Evolutionary conservation across 2,329 filamentous ascomycete species (phyloP), one percentile per base, ranked within the genome.

Genomic region (Fusarium sp.): DNA sequence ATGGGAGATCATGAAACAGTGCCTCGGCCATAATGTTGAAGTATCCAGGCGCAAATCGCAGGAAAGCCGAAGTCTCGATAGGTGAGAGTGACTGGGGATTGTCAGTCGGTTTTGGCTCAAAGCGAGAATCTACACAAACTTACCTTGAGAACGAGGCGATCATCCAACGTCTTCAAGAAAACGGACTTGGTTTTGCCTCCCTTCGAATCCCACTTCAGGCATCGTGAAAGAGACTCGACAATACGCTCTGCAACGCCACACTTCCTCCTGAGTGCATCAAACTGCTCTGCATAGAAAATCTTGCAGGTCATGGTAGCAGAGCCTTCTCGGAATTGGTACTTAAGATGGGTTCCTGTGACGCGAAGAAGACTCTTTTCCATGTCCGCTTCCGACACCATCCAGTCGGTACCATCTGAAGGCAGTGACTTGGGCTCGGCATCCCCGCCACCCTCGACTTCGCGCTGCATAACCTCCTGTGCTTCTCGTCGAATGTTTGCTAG

Each of bases 111-210:
- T n/a, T 14, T 6, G 4, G 10, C 7, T 15, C 23, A 4, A 29
- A 41, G 9, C 11, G 16, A 11, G 5, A 19, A 31, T n/a, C 19
- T 7, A 41, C 2, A 33, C 12, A 44, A 23, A 57, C 79, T 72
- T 74, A 84, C 85, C 82, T 98, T 98, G 77, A 98, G 89, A 49
- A 99, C 93, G 70, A 99, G 92, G 39, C 96, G 91, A 78, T 98
- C 95, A 81, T 99, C 96, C 27, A 98, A 86, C 0, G 96, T 99
- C 83, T 98, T 99, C 72, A 99, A 84, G 81, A 99, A 99, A 9
- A 99, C 91, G 0, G 95, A 98, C 79, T 98, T 98, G 4, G 95
- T 98, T 83, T 99, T 99, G 73, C 96, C 96, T 29, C 96, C 97
- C 79, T 97, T 97, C 7, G 94, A 97, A 82, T 99, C 96, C 93